These are phyloP conservation scores for Phytophthora palmivora DNA, from an alignment of 352 stramenopile species.

Conservation along the genomic window DNA sequence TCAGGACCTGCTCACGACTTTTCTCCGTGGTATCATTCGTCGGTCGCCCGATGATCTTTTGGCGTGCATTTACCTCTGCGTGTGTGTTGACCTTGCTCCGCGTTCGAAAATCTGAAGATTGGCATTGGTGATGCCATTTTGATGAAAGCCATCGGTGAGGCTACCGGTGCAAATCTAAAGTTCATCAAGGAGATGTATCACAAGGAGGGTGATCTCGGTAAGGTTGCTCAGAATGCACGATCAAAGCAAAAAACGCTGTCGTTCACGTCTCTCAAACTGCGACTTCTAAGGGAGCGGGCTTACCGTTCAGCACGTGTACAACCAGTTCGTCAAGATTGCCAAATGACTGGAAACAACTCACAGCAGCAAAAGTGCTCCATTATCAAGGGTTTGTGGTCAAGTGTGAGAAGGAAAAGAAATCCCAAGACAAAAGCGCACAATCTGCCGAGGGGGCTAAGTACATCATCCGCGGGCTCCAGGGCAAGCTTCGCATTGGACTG, in stretches of 20 bases:
- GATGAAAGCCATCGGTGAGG: conserved; percentile 97
- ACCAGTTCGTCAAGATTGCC: conserved; percentile 93
- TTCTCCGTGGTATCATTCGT: conserved; percentile 84
- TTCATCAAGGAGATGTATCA: conserved; percentile 97
- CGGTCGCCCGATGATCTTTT: conserved; percentile 86
- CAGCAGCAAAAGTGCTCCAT: conserved; percentile 97
- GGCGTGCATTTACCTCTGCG: conserved; percentile 92
- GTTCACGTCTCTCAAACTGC: conserved; percentile 72
- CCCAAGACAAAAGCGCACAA: conserved; percentile 64
- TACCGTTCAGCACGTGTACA: conserved; percentile 88
- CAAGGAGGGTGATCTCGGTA: conserved; percentile 97
- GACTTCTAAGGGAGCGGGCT: conserved; percentile 76
- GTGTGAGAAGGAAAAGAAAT: conserved; percentile 86
- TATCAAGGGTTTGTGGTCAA: conserved; percentile 97
- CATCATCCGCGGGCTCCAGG: conserved; percentile 98
- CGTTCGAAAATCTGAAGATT: conserved; percentile 98
- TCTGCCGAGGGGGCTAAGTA: conserved; percentile 94
- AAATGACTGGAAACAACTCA: conserved; percentile 96
- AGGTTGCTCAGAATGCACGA: conserved; percentile 94
- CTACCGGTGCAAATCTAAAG: conserved; percentile 89
- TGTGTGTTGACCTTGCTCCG: conserved; percentile 93
- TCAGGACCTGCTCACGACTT: conserved; percentile 85
- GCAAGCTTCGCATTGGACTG: conserved; percentile 98
- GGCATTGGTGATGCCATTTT: conserved; percentile 98
- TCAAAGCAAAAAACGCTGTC: conserved; percentile 95